Base-by-base conservation (phyloP, 495 filamentous ascomycete genomes). In the Talaromyces adpressus region DNA sequence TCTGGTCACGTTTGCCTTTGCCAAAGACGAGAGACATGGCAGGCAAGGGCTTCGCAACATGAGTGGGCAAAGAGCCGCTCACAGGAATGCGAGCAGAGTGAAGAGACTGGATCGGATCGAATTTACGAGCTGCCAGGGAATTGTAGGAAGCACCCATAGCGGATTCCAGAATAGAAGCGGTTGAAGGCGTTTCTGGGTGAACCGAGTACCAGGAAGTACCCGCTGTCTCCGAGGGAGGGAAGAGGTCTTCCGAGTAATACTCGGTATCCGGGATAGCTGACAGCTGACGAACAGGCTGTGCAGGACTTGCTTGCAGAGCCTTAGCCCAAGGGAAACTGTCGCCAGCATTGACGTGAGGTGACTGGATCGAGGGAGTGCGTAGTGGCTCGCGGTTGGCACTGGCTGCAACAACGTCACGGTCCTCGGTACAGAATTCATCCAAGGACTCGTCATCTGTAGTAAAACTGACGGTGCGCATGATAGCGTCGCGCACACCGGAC, bases 301-400 rank as follows among this genome's bases (percentile, higher is more conserved):
- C 84, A 9, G 89, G 87, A 62, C 84, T 91, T 63, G 87, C 85
- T 60, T 94, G 90, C 58, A 98, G 77, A 65, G 91, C 91, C 76
- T 96, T 92, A 64, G 92, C 89, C 94, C 94, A 98, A 0, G 93
- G 92, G 84, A 97, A 98, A n/a, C 85, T 85, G 49, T 87, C 88
- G 62, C 87, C 88, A 58, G 85, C 82, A 69, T 90, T 89, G 68
- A 93, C 71, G 65, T 89, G 85, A 25, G 94, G 92, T 69, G 88
- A 96, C 73, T 93, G 89, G 71, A 98, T 88, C 5, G 94, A 97
- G 4, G 94, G 94, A 14, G 94, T 98, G 57, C 95, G 90, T 27
- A 98, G 89, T 57, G 94, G 94, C 76, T 97, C 95, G 61, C 94
- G 89, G 77, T 95, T 93, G 75, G 91, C 89, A 73, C 85, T 91